These are phyloP conservation scores for Hemisphaericaspora subhashii DNA, from an alignment of 1,139 yeast genomes.

Conservation along the genomic window DNA sequence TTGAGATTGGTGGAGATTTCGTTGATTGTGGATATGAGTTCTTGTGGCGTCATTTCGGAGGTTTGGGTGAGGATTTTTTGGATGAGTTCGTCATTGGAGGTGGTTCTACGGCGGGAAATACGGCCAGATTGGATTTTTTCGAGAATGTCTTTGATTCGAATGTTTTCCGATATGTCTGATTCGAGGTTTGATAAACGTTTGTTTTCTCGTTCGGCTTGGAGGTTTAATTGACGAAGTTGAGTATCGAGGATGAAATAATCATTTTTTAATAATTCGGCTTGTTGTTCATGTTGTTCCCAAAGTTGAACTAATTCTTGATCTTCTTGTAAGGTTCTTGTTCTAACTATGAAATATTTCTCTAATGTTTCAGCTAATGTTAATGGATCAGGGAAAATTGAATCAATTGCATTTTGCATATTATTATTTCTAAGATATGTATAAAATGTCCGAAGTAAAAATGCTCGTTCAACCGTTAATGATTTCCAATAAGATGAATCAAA, in stretches of 20 bases:
- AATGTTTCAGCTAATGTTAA: constrained; percentile 64
- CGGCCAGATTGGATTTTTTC: too few species aligned
- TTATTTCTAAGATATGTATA: constrained; percentile 62
- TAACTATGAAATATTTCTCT: constrained; percentile 50
- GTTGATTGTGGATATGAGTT: constrained; percentile 20
- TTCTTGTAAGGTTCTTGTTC: constrained; percentile 36
- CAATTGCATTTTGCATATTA: constrained; percentile 57
- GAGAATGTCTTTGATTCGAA: too few species aligned
- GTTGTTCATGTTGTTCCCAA: constrained; percentile 18
- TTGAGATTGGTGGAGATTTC: constrained; percentile 10
- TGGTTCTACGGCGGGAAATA: too few species aligned
- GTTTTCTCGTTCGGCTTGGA: constrained; percentile 11
- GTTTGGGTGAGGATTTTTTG: constrained; percentile 11
- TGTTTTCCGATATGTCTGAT: too few species aligned
- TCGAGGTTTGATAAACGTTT: constrained; percentile 9
- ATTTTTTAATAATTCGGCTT: constrained; percentile 12
- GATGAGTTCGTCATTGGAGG: constrained; percentile 10
- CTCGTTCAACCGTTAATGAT: constrained; percentile 69
- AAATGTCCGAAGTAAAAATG: constrained; percentile 69
- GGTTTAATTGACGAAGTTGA: constrained; percentile 12
- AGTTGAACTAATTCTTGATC: constrained; percentile 27
- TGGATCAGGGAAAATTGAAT: constrained; percentile 77
- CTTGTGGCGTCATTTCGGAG: constrained; percentile 16
- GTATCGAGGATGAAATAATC: constrained; percentile 14
- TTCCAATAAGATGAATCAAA: constrained; percentile 68